Evolutionary conservation across 352 stramenopile species (phyloP).

Genomic region (Phytophthora colocasiae): DNA sequence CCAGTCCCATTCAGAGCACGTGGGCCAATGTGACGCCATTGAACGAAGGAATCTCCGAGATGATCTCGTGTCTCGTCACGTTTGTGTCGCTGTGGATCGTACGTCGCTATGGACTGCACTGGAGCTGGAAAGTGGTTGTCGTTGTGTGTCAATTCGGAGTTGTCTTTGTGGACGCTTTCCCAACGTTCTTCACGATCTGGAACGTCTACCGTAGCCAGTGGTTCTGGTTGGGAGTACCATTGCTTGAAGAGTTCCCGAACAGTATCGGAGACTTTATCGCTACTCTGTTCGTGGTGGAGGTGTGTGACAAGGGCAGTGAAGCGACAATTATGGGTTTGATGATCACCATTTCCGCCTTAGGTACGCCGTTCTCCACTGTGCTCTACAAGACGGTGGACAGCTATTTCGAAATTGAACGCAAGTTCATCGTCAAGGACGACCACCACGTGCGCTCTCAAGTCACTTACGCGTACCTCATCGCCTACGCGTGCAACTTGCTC

Average conservation of each 20-base stretch:
- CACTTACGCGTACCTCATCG: constrained; percentile 64
- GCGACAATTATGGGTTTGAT: constrained; percentile 56
- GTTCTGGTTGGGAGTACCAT: constrained; percentile 68
- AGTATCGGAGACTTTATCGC: constrained; percentile 55
- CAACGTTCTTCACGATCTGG: constrained; percentile 72
- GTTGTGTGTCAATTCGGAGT: constrained; percentile 50
- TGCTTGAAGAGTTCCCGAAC: constrained; percentile 60
- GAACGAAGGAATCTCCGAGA: constrained; percentile 59
- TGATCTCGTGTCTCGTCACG: constrained; percentile 51
- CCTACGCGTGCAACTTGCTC: constrained; percentile 61
- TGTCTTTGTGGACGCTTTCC: constrained; percentile 53
- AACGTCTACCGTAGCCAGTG: constrained; percentile 73
- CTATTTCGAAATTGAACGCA: constrained; percentile 63
- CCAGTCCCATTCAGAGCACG: constrained; percentile 51
- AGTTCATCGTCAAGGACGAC: constrained; percentile 49
- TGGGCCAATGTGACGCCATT: constrained; percentile 68
- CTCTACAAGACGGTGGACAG: constrained; percentile 66
- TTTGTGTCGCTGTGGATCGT: constrained; percentile 52
- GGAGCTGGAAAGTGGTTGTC: constrained; percentile 60
- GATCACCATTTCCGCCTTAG: constrained; percentile 50
- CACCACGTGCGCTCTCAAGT: constrained; percentile 53
- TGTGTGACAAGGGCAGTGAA: constrained; percentile 59
- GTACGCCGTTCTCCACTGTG: constrained; percentile 57
- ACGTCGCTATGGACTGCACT: constrained; percentile 54
- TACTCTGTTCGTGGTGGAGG: constrained; percentile 59